Evolutionary conservation across 1,284 basidiomycete species (phyloP).

Genomic region (Moniliella sp.): DNA sequence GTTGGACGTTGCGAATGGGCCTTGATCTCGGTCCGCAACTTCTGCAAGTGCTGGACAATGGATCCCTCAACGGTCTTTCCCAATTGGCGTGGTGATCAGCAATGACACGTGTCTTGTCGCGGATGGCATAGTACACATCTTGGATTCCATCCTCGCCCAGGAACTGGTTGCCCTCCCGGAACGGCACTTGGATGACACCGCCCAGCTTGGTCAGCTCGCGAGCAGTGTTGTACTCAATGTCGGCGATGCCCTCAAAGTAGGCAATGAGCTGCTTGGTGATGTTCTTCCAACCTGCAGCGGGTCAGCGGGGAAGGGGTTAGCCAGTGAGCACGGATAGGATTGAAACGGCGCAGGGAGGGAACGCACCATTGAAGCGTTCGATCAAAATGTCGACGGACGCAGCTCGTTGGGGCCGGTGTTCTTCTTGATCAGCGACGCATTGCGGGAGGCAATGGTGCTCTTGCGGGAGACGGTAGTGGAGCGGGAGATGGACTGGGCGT

Average conservation of each 20-base stretch:
- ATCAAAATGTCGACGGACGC: slow-evolving; percentile 82
- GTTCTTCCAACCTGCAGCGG: slow-evolving; percentile 73
- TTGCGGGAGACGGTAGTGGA: too few species aligned
- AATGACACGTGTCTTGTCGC: slow-evolving; percentile 73
- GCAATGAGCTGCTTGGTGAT: slow-evolving; percentile 46
- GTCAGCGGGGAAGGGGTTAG: slow-evolving; percentile 35
- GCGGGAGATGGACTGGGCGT: too few species aligned
- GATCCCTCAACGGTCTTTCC: slow-evolving; percentile 88
- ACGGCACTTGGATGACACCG: slow-evolving; percentile 93
- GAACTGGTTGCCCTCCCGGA: slow-evolving; percentile 59
- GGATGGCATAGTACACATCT: slow-evolving; percentile 76
- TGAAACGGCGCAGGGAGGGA: background rate
- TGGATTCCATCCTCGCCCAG: slow-evolving; percentile 29
- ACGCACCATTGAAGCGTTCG: slow-evolving; percentile 45
- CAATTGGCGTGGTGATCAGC: slow-evolving; percentile 89
- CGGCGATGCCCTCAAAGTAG: slow-evolving; percentile 44
- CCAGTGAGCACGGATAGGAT: background rate
- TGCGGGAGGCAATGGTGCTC: slow-evolving; percentile 33
- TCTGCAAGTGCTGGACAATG: slow-evolving; percentile 91
- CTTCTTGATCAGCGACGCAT: slow-evolving; percentile 36
- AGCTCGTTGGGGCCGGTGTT: slow-evolving; percentile 49
- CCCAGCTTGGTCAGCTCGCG: slow-evolving; percentile 82
- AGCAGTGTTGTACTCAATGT: slow-evolving; percentile 57
- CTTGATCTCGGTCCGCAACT: slow-evolving; percentile 79
- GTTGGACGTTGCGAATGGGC: slow-evolving; percentile 92